Evolutionary conservation across 1,284 basidiomycete genomes (phyloP).

Genomic region (Fomitopsis schrenkii): DNA sequence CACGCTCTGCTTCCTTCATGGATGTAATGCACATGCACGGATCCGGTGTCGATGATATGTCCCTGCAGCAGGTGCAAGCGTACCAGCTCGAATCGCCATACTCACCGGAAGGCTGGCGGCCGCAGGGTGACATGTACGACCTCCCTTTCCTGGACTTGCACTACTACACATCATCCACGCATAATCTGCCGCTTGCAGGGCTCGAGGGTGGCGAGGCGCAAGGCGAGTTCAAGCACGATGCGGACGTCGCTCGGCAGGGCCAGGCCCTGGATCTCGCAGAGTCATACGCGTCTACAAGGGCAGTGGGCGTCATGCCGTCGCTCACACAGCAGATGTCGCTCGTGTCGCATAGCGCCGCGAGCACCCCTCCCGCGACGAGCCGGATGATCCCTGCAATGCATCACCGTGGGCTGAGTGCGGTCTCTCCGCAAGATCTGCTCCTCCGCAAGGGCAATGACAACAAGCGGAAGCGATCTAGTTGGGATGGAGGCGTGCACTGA

Average conservation of each 20-base stretch:
- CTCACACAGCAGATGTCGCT: constrained; percentile 26
- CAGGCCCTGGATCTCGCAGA: constrained; percentile 66
- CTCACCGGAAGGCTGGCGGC: constrained; percentile 3
- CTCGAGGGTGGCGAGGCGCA: constrained; percentile 17
- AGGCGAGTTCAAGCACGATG: constrained; percentile 15
- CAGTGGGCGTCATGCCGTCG: constrained; percentile 25
- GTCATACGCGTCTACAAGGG: constrained; percentile 28
- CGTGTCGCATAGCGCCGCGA: constrained; percentile 16
- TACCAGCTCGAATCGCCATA: not conserved
- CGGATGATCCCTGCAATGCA: constrained; percentile 34
- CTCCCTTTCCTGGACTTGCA: constrained; percentile 73
- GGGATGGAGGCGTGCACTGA: constrained; percentile 54
- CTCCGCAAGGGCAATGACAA: constrained; percentile 49
- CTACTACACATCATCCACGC: constrained; percentile 44
- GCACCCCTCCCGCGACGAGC: constrained; percentile 13
- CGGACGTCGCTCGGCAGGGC: constrained; percentile 37
- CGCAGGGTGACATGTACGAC: constrained; percentile 38
- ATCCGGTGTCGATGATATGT: constrained; percentile 10
- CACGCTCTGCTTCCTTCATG: constrained; percentile 24
- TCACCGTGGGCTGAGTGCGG: constrained; percentile 63
- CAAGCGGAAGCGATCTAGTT: constrained; percentile 72
- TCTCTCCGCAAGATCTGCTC: constrained; percentile 66
- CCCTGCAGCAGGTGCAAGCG: constrained; percentile 6
- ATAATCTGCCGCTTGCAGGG: constrained; percentile 20
- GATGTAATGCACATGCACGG: constrained; percentile 20